Base-by-base conservation (phyloP, 2,329 filamentous ascomycete genomes). In the Aureobasidium musti region DNA sequence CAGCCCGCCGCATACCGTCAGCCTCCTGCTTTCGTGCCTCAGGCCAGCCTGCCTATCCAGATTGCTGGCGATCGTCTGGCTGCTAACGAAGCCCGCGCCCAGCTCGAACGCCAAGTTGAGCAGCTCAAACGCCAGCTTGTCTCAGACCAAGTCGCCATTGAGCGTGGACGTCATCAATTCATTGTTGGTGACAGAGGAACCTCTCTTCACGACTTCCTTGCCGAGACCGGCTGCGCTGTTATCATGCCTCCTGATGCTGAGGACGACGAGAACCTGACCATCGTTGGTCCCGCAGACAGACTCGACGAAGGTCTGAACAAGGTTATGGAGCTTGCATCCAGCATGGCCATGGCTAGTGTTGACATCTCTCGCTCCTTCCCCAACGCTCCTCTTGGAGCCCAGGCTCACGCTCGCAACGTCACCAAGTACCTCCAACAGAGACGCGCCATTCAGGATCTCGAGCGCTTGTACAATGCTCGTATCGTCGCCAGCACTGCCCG, bases 141-240 rank as follows among this genome's bases (percentile, higher is more conserved):
- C 49, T 82, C 95, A 57, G 87, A 95, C 72, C 89, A 96, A 77
- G 82, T 92, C 49, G 86, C 89, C 6, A 91, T 98, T 72, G 90
- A 94, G 77, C 89, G 89, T 69, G 92, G 91, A 57, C 88, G 92
- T 61, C 95, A 98, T 77, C 93, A 96, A 77, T 98, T 97, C 82
- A 95, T 99, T 74, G 88, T 97, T 69, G 94, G 94, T 61, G 88
- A 94, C 69, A 86, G 89, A 69, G 92, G 91, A 68, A 85, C 91
- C 69, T 88, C 91, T 21, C 83, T 91, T 39, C 87, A 97, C 67
- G 87, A 97, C 53, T 97, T 99, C 82, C 87, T 97, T 70, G 85
- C 88, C 53, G 87, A 97, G 74, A 98, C 95, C 67, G 94, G 94
- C 69, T 99, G 95, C 78, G 87, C 90, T 50, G 89, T 98, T 68